Percentiles rank a stretch among this genome's conserved stretches.
These are phyloP conservation scores for Sugiyamaella pinicola DNA, from an alignment of 1,139 yeast species.

Conservation along the genomic window DNA sequence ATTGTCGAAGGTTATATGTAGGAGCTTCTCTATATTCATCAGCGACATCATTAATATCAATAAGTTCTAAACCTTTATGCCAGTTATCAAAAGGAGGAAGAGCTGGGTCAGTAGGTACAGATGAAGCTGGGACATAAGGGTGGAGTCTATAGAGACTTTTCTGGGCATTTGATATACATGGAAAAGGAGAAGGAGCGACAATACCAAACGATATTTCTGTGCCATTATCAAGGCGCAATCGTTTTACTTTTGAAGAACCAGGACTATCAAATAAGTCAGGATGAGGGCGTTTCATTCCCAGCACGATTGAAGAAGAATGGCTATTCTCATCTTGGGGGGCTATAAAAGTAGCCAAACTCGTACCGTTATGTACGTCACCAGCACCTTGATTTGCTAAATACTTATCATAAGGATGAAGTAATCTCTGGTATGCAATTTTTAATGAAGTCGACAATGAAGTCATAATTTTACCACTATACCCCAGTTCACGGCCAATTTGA, in stretches of 20 bases:
- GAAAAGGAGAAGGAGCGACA: conserved; percentile 10
- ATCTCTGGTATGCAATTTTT: conserved; percentile 51
- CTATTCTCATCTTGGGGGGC: conserved; percentile 27
- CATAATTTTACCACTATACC: conserved; percentile 69
- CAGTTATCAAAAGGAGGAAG: conserved; percentile 32
- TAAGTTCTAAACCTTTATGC: conserved; percentile 29
- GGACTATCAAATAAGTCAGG: neutral
- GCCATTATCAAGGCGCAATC: conserved; percentile 23
- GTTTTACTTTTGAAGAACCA: conserved; percentile 12
- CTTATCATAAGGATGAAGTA: conserved; percentile 43
- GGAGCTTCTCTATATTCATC: conserved; percentile 58
- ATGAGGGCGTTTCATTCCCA: conserved; percentile 13
- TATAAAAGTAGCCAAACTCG: conserved; percentile 21
- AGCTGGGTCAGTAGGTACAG: conserved; percentile 29
- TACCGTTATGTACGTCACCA: conserved; percentile 21
- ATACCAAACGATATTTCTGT: conserved; percentile 18
- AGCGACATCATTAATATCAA: conserved; percentile 24
- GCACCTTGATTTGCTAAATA: conserved; percentile 34
- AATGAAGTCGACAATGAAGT: conserved; percentile 71
- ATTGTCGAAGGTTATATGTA: conserved; percentile 61
- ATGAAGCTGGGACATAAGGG: conserved; percentile 24
- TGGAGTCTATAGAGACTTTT: conserved; percentile 24
- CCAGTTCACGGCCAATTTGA: conserved; percentile 67
- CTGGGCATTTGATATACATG: conserved; percentile 26
- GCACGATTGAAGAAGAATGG: neutral